phyloP scores from a whole-genome alignment of 2,329 filamentous ascomycete genomes.

The Mariannaea elegans region DNA sequence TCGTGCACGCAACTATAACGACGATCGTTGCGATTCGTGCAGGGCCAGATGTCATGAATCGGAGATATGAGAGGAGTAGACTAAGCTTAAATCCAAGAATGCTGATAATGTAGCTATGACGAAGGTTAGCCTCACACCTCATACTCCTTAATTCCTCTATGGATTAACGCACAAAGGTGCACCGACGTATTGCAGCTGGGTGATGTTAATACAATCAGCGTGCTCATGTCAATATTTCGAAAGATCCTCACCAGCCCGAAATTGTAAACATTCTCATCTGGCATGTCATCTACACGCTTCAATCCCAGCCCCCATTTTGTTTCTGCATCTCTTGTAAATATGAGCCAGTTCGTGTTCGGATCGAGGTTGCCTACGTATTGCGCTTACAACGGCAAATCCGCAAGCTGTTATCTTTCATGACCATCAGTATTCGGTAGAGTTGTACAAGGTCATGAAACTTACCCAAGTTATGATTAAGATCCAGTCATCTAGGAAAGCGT shows the following conservation, averaged over 20 bases:
- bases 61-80: constrained; percentile 54
- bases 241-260: constrained; percentile 46
- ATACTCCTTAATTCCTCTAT: too few species aligned
- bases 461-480: constrained; percentile 32
- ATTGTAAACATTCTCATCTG: constrained; percentile 46
- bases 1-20: constrained; percentile 45
- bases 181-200: constrained; percentile 50
- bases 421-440: too few species aligned
- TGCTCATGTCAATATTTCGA: background rate
- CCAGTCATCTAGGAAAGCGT: constrained; percentile 28
- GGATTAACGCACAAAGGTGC: constrained; percentile 56
- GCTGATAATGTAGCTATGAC: constrained; percentile 50
- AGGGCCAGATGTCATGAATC: constrained; percentile 52
- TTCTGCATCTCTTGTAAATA: constrained; percentile 46
- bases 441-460: too few species aligned
- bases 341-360: background rate
- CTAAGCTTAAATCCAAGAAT: constrained; percentile 59
- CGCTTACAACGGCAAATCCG: constrained; percentile 47
- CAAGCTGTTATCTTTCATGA: constrained; percentile 45
- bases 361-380: constrained; percentile 44
- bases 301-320: constrained; percentile 55
- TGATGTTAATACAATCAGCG: background rate
- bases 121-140: too few species aligned
- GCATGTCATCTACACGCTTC: constrained; percentile 47
- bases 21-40: constrained; percentile 43